Conservation (phyloP, 2,329 filamentous ascomycete species). For the Penicillium capsulatum region DNA sequence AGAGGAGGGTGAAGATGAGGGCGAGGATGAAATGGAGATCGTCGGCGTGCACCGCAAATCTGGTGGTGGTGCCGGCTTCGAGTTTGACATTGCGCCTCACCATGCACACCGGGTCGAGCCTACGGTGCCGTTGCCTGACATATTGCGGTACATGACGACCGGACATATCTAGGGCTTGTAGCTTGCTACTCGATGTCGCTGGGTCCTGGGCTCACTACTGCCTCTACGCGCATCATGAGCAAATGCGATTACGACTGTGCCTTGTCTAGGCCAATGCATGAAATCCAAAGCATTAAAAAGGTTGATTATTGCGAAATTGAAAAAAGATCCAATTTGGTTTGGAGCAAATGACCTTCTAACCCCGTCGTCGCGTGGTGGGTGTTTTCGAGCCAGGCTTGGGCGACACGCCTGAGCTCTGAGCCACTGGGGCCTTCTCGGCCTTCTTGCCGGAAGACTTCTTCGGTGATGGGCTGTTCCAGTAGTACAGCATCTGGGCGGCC, state of each 20-base stretch:
- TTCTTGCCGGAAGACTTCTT: constrained; percentile 33
- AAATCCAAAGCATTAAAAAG: constrained; percentile 8
- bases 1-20: constrained; percentile 52
- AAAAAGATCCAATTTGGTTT: constrained; percentile 5
- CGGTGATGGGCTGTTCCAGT: constrained; percentile 69
- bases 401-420: constrained; percentile 40
- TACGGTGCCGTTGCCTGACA: constrained; percentile 44
- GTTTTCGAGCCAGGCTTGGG: constrained; percentile 44
- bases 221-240: not conserved
- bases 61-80: constrained; percentile 27
- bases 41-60: constrained; percentile 35
- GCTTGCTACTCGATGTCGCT: no score
- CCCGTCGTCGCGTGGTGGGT: constrained; percentile 54
- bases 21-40: constrained; percentile 41
- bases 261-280: constrained; percentile 3
- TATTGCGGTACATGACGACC: constrained; percentile 51
- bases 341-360: constrained; percentile 36
- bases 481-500: constrained; percentile 87
- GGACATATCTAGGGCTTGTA: constrained; percentile 29
- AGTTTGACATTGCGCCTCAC: constrained; percentile 34
- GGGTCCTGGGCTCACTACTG: not conserved
- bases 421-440: constrained; percentile 30
- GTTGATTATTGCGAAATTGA: constrained; percentile 12
- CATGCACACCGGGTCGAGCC: constrained; percentile 21
- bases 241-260: not conserved